Conservation (phyloP, 2,329 filamentous ascomycete species). For the Lachnellula arida region DNA sequence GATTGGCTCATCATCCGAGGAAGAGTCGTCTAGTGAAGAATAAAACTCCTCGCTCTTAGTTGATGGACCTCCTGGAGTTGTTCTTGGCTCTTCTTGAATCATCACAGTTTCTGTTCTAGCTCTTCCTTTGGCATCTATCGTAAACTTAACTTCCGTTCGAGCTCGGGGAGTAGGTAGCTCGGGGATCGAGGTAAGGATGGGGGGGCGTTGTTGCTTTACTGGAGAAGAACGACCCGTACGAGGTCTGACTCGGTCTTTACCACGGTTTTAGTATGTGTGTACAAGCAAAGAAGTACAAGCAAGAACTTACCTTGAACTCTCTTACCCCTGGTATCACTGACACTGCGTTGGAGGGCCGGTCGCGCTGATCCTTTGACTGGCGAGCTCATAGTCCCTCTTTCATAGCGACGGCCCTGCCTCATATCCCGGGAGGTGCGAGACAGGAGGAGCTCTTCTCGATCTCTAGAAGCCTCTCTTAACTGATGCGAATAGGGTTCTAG, state of each 20-base stretch:
- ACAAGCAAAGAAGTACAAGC: background rate
- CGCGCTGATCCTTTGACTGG: slow-evolving; percentile 28
- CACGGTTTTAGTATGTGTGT: background rate
- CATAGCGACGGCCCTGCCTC: slow-evolving; percentile 17
- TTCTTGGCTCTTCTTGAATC: slow-evolving; percentile 20
- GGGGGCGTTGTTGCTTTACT: slow-evolving; percentile 43
- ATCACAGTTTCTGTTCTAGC: slow-evolving; percentile 30
- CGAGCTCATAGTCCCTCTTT: slow-evolving; percentile 28
- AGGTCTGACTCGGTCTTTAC: slow-evolving; percentile 22
- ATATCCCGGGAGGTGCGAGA: slow-evolving; percentile 24
- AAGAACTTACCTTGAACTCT: slow-evolving; percentile 20
- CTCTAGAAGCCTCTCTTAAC: slow-evolving; percentile 27
- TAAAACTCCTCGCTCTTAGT: slow-evolving; percentile 36
- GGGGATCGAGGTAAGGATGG: slow-evolving; percentile 54
- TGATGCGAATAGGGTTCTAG: slow-evolving; percentile 32
- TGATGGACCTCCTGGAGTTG: slow-evolving; percentile 17
- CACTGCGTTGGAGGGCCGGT: slow-evolving; percentile 25
- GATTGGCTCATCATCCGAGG: slow-evolving; percentile 60
- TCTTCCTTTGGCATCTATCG: slow-evolving; percentile 57
- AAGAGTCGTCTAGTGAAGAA: slow-evolving; percentile 47
- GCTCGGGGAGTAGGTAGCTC: slow-evolving; percentile 42
- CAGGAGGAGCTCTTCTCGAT: slow-evolving; percentile 28
- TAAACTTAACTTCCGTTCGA: slow-evolving; percentile 56
- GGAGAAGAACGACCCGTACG: slow-evolving; percentile 40
- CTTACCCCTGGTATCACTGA: slow-evolving; percentile 28